Evolutionary conservation across 805 yeast genomes (phyloP), one percentile per base, ranked within the genome.

Genomic region (Candida arabinofermentans): DNA sequence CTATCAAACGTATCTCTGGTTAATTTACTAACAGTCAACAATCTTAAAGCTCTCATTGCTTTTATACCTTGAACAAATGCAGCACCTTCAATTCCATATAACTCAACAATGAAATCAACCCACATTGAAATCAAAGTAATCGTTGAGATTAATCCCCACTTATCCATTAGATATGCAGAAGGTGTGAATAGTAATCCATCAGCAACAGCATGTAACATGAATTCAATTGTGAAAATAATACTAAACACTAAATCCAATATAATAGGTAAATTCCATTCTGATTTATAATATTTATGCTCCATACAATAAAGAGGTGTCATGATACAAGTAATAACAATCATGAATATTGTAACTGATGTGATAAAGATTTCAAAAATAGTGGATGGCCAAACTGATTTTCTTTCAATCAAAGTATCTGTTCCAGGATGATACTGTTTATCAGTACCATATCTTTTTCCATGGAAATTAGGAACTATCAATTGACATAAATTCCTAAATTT

Each of bases 121-220:
- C 93, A 85, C 50, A 89, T 66, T 0, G 95, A 75, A 1, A 71
- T 37, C 44, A 88, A 65, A 2, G 88, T 96, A 9, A 77, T 46
- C 29, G 77, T 62, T 54, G 88, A 96, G 44, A 88, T 78, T 22
- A 67, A 48, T 54, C 88, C 86, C 96, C 96, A 88, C 1, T 84
- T 72, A 16, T 86, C 83, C 39, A 81, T 59, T 27, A 77, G 49
- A 49, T 85, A 85, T 0, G 90, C 96, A 59, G 86, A 86, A 0
- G 96, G 96, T 0, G 96, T 77, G 50, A 74, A 77, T 3, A 77
- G 41, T 2, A 84, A 62, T 0, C 96, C 96, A 62, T 88, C 96
- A 0, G 96, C 96, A 13, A 83, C 57, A 1, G 83, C 72, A 54
- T 83, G 83, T 14, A 87, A 74, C 1, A 74, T 19, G 42, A 86